Base-by-base conservation (phyloP, 2,329 filamentous ascomycete species). In the Diaporthe ampelina region DNA sequence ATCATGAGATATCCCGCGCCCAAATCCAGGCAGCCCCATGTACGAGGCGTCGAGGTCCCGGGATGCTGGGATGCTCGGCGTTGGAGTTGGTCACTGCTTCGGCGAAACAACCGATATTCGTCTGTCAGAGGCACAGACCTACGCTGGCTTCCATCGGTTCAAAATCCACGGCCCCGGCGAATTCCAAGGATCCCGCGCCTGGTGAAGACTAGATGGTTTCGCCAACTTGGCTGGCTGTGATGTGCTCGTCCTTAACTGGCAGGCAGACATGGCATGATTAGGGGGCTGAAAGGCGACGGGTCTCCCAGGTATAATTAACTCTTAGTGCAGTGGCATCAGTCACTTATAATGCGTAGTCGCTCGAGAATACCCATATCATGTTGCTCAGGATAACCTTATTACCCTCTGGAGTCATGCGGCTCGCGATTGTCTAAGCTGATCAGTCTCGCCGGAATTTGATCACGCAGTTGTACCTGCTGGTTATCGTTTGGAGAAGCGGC, bases 221-320 rank as follows among this genome's bases (percentile, higher is more conserved):
- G 63, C 63, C 61, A 67, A 50, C 61, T 67, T 67, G 61, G 43
- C 63, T 54, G 45, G 63, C 45, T 32, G 45, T 67, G 63, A 67
- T 52, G 45, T 67, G 63, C 48, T 67, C 29, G 13, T 24, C 63
- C 45, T 52, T 37, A 37, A 54, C 26, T 37, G 63, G 63, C 45
- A 67, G 63, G 63, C 29, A 40, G 29, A 29, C 45, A 9, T 52
- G 45, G n/a, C 29, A 67, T 52, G 61, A 11, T 50, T 24, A 19
- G 26, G 24, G 45, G n/a, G 29, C 29, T 67, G 61, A 37, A 50
- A 65, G 40, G n/a, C 7, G 26, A 24, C 13, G 40, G 5, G 11
- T 45, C 0, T 21, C 2, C 43, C 2, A 45, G 29, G 2, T 5
- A 24, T 50, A 43, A 37, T 19, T 10, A n/a, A 24, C 17, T 11